Evolutionary conservation across 371 early-diverging fungal genomes (phyloP), one percentile per base, ranked within the genome.

Genomic region (Haplosporangium sp.): DNA sequence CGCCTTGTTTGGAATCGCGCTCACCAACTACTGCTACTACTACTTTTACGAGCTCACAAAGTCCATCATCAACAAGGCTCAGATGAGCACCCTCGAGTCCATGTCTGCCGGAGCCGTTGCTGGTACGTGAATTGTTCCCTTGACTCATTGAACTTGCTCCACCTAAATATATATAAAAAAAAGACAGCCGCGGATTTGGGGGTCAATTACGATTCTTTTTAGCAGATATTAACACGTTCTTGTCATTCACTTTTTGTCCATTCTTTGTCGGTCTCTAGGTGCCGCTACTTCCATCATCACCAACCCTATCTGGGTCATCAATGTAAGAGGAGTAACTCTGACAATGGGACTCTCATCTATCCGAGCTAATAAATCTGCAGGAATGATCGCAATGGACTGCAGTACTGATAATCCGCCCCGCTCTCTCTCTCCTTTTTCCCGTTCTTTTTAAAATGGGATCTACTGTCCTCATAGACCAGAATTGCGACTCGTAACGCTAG

Each of bases 291-390:
- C 94, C 38, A 67, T 94, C 66, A 89, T 93, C 69, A 98, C 99
- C 64, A 96, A 98, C 84, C 99, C 99, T 29, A 95, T 98, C 73
- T 98, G 99, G 99, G 96, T 97, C 58, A 90, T 98, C 57, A 98
- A 98, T 74, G 91, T 93, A 87, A 82, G 86, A n/a, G n/a, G n/a
- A n/a, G n/a, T n/a, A n/a, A n/a, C 23, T 7, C 29, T 18, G 29
- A 53, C 53, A 53, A n/a, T n/a, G n/a, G n/a, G n/a, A n/a, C n/a
- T 4, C 11, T 53, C 51, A 18, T 57, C 21, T 13, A 11, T 47
- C 29, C 6, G 29, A n/a, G n/a, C n/a, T n/a, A n/a, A n/a, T n/a
- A n/a, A n/a, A n/a, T n/a, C n/a, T n/a, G n/a, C n/a, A n/a, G n/a
- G n/a, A n/a, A n/a, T n/a, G n/a, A n/a, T n/a, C n/a, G n/a, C n/a